Percentiles rank a stretch among this genome's conserved stretches.
phyloP scores from a whole-genome alignment of 2,329 filamentous ascomycete genomes.

The Calonectria fujianensis region DNA sequence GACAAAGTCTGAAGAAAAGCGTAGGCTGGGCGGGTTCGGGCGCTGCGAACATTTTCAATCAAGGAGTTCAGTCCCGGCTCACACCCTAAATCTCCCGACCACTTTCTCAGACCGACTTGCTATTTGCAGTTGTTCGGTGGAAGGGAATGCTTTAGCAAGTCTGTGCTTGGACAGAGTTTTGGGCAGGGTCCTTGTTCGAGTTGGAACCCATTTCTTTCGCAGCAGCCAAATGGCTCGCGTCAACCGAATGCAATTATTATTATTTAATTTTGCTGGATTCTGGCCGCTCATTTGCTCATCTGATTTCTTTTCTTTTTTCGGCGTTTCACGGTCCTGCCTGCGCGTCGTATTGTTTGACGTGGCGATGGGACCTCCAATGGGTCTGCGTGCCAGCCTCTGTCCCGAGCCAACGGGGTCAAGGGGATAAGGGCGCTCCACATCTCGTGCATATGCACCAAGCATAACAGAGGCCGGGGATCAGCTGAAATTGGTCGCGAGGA shows the following conservation, averaged over 20 bases:
- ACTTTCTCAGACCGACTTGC: not conserved
- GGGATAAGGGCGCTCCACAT: conserved; percentile 20
- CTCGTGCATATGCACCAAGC: conserved; percentile 17
- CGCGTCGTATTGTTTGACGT: conserved; percentile 28
- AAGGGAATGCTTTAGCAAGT: not conserved
- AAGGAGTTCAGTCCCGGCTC: not conserved
- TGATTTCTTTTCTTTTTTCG: conserved; percentile 25
- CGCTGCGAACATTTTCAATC: not conserved
- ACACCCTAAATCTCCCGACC: not conserved
- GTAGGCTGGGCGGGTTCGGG: not conserved
- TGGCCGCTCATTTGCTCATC: conserved; percentile 3
- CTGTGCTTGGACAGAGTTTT: not conserved
- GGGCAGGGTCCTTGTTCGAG: not conserved
- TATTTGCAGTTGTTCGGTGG: not conserved
- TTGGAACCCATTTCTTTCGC: not conserved
- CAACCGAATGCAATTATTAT: conserved; percentile 6
- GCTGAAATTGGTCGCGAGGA: conserved; percentile 7
- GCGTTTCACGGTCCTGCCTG: conserved; percentile 16
- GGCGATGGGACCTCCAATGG: conserved; percentile 29
- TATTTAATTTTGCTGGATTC: not conserved
- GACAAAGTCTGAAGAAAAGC: not conserved
- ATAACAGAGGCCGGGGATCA: conserved; percentile 26
- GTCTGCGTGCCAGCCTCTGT: conserved; percentile 1
- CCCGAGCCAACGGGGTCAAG: conserved; percentile 17
- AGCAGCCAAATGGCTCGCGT: conserved; percentile 1